Evolutionary conservation across 441 rosid genomes (phyloP), one percentile per base, ranked within the genome.

Genomic region (Eruca vesicaria): DNA sequence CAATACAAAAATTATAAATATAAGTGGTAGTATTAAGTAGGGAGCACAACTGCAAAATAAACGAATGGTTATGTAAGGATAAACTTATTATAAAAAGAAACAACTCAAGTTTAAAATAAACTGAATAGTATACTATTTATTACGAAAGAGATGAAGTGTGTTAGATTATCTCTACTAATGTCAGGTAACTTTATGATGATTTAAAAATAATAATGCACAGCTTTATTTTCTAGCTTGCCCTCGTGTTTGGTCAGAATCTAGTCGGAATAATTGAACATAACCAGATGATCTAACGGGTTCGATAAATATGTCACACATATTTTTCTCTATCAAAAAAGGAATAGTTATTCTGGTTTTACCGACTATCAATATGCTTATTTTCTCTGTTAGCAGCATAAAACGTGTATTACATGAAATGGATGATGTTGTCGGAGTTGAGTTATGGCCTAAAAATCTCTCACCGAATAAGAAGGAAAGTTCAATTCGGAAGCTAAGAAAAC

Each of bases 381-480:
- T 6, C 14, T 15, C 2, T 6, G 19, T 10, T 10, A 10, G 14
- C 38, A 56, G 48, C 14, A 31, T 14, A 32, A 71, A 45, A 43
- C 23, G 43, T 60, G 60, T 45, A 15, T 55, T 55, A 23, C 21
- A 61, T 7, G 10, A 5, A 36, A 69, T 0, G 15, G 66, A 52
- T 52, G 52, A 15, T 23, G 28, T 32, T 52, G 63, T 63, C 9
- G 63, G 61, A 63, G 69, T 45, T 11, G 33, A 63, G 21, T 55
- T 12, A 63, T 64, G 69, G 52, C 18, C 38, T 7, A 10, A 23
- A 71, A 48, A 29, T 32, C 11, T 58, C 10, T 58, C 36, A 9
- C 53, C 19, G 67, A 63, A 36, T 14, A 63, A 26, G 72, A 66
- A 45, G 61, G 53, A 69, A 57, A 9, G 20, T 23, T 68, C 28